phyloP scores from a whole-genome alignment of 805 yeast species.

The Yarrowia yakushimensis region DNA sequence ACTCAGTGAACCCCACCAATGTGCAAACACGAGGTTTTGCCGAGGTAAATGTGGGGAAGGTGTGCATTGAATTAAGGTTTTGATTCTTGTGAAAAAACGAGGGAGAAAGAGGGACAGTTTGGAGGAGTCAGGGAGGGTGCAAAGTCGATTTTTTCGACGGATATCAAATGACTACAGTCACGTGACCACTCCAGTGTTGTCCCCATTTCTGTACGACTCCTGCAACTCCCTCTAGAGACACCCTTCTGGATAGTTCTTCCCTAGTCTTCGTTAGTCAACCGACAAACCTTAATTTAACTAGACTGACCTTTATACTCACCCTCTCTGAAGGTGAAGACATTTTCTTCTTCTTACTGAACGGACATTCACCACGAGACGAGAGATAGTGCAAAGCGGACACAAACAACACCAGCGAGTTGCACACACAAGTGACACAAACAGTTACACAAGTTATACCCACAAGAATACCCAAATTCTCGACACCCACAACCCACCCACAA shows the following conservation, averaged over 20 bases:
- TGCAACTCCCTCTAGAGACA: not conserved
- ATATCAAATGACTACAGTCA: too few relatives aligned
- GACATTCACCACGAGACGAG: too few relatives aligned
- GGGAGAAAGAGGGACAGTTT: not conserved
- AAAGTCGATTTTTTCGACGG: not conserved
- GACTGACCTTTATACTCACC: not conserved
- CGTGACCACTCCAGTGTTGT: not conserved
- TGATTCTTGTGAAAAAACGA: not conserved
- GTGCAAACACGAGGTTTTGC: slow-evolving; percentile 5
- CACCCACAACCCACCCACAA: not conserved
- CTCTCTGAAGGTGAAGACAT: too few relatives aligned
- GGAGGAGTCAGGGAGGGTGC: not conserved
- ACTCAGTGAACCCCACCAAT: not conserved
- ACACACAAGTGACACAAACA: not conserved
- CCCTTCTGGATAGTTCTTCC: not conserved
- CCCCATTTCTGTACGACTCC: too few relatives aligned
- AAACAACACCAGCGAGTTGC: not conserved
- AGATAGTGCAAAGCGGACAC: not conserved
- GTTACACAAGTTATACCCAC: not conserved
- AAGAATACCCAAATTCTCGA: not conserved
- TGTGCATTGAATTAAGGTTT: not conserved
- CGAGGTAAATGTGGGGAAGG: slow-evolving; percentile 12
- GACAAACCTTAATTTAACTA: not conserved
- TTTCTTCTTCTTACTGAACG: too few relatives aligned
- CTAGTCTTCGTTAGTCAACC: not conserved